A percentile compares a stretch with the other conserved stretches of the same genome.
Evolutionary conservation across 306 rosid genomes (phyloP).

Genomic region (Vigna angularis): DNA sequence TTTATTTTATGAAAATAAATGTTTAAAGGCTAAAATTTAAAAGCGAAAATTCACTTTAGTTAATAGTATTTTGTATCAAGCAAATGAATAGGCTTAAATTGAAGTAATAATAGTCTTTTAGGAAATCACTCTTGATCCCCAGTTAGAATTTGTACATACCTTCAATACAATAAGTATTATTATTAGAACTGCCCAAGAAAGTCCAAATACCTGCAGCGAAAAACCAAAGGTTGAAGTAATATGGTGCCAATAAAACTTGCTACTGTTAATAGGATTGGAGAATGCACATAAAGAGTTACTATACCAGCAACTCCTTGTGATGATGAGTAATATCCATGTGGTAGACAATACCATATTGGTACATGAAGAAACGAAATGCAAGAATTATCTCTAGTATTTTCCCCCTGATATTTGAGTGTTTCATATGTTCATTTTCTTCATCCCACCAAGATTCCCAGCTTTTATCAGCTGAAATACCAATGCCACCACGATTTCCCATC

Average conservation of each 20-base stretch:
- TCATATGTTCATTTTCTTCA: constrained; percentile 90
- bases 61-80: constrained; percentile 11
- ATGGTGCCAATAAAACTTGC: constrained; percentile 23
- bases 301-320: constrained; percentile 74
- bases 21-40: background rate
- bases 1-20: constrained; percentile 16
- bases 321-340: constrained; percentile 85
- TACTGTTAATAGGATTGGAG: constrained; percentile 31
- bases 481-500: constrained; percentile 99
- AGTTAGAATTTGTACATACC: constrained; percentile 50
- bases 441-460: constrained; percentile 99
- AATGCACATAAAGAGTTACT: constrained; percentile 37
- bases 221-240: constrained; percentile 40
- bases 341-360: constrained; percentile 93
- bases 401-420: constrained; percentile 75
- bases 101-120: background rate
- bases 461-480: constrained; percentile 80
- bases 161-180: constrained; percentile 75
- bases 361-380: constrained; percentile 83
- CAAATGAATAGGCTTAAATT: constrained; percentile 15
- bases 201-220: constrained; percentile 72
- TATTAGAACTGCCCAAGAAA: constrained; percentile 84
- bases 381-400: constrained; percentile 83
- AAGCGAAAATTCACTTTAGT: background rate
- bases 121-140: constrained; percentile 18